These are phyloP conservation scores for Cryomyces minteri DNA, from an alignment of 495 filamentous ascomycete species.

Conservation along the genomic window DNA sequence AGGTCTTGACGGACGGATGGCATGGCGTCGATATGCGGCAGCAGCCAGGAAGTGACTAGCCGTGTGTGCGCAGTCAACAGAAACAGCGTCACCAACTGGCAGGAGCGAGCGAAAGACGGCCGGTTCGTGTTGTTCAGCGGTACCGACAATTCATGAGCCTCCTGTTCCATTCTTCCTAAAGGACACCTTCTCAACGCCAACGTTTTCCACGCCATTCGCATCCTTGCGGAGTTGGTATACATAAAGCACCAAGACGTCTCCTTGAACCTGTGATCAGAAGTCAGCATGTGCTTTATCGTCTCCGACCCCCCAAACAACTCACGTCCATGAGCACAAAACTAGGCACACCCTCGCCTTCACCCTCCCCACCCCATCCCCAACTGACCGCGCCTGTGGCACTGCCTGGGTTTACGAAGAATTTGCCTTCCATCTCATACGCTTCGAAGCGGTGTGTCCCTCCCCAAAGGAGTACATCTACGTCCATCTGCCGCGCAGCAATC, in stretches of 20 bases:
- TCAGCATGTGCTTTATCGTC: background rate
- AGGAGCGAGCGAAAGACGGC: too few species aligned
- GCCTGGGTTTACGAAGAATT: conserved; percentile 98
- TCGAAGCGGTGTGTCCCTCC: conserved; percentile 96
- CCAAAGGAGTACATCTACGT: conserved; percentile 94
- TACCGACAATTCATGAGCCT: background rate
- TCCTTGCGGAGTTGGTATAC: conserved; percentile 93
- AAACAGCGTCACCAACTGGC: too few species aligned
- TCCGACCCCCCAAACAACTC: conserved; percentile 22
- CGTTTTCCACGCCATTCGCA: conserved; percentile 72
- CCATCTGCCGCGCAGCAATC: conserved; percentile 86
- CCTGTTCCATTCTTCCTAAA: conserved; percentile 60
- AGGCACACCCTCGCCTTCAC: conserved; percentile 68
- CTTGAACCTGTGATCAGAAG: conserved; percentile 55
- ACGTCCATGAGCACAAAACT: conserved; percentile 99
- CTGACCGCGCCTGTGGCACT: conserved; percentile 76
- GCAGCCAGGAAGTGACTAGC: too few species aligned
- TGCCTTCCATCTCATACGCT: conserved; percentile 95
- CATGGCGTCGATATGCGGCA: too few species aligned
- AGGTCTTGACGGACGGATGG: too few species aligned
- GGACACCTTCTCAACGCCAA: conserved; percentile 93
- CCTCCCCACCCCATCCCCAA: conserved; percentile 42
- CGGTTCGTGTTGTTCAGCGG: background rate
- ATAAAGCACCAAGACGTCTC: conserved; percentile 89
- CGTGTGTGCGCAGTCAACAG: too few species aligned